Evolutionary conservation across 371 early-diverging fungal species (phyloP), one percentile per base, ranked within the genome.

Genomic region (Apophysomyces ossiformis): DNA sequence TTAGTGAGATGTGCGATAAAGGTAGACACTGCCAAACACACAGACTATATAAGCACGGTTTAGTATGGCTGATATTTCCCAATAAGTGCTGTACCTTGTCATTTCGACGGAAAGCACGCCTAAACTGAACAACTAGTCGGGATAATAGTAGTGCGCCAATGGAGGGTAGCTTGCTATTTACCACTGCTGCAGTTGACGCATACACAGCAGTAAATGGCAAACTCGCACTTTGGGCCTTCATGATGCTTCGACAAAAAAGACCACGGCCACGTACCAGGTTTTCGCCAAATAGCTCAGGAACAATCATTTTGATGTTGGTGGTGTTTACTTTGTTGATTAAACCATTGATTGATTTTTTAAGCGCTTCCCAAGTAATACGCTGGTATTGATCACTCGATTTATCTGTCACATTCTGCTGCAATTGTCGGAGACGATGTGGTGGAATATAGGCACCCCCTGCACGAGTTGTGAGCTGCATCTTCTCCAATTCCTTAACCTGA

Each of bases 341-440:
- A 66, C 96, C 99, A 71, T 98, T 97, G 68, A 98, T 91, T 58
- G 89, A 89, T 77, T 97, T 98, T 74, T 96, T 97, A 9, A 98
- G 83, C 6, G 92, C 90, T 69, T 98, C 97, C 99, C 99, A 98
- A 37, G 87, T 89, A 74, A 95, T 89, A 12, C 97, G 91, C 77
- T 98, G 98, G 66, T 89, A 91, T 60, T 84, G 90, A 37, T 85
- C 86, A 57, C 87, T 88, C 21, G 71, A 77, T 60, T 88, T 89
- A 70, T 95, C 93, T n/a, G 86, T 89, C 44, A 92, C 88, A 16
- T 84, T 79, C 18, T 90, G 90, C 72, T 96, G 95, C 90, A 97
- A 84, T 63, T 87, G 84, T 60, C 94, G 85, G 67, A 95, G 83
- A 15, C 90, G 86, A 45, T 93, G 93, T 16, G 98, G 98, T 37